Base-by-base conservation (phyloP, 768 basidiomycete genomes). In the Pleurotus salmoneostramineus region DNA sequence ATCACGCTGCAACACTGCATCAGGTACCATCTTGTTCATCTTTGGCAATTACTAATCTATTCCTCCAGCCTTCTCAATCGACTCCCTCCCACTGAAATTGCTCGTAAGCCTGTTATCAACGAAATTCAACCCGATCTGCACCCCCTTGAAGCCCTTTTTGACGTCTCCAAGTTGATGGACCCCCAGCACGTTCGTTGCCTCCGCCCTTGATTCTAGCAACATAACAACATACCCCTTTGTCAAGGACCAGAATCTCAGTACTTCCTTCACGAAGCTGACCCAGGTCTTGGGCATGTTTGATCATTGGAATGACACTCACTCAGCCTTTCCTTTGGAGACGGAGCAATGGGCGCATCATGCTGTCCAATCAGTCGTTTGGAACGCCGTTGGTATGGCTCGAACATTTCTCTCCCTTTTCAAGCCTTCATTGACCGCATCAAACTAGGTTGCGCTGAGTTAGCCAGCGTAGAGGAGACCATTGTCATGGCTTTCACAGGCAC, bases 1-100 rank as follows among this genome's bases (percentile, higher is more conserved):
- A 64, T 84, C 47, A 87, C 87, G 8, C 74, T 93, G 50, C 88
- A 92, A 62, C 88, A 91, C 66, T 93, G 91, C 63, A 87, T 87
- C 64, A 89, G 87, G 91, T 87, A 47, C 34, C 67, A 12, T 33
- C 27, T 12, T 59, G 33, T 47, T 10, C 31, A 11, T 17, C 27
- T 21, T 27, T 50, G 15, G 36, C 50, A 27, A 27, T 27, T 37
- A 12, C 40, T 34, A 14, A n/a, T 6, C 4, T 15, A 54, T 40
- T 10, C 21, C 35, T 56, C 31, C 42, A 93, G 91, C 64, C 75
- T 93, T 66, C 66, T 89, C 31, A 83, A 90, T 70, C 87, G 92
- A 12, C 74, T 93, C 21, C 87, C 88, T 37, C 75, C 82, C 12
- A 70, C 69, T 47, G 73, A 73, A 56, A 71, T 77, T 15, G 75